Percentiles rank a stretch among this genome's conserved stretches.
Conservation (phyloP, 2,329 filamentous ascomycete genomes). For the Leptographium procerum region DNA sequence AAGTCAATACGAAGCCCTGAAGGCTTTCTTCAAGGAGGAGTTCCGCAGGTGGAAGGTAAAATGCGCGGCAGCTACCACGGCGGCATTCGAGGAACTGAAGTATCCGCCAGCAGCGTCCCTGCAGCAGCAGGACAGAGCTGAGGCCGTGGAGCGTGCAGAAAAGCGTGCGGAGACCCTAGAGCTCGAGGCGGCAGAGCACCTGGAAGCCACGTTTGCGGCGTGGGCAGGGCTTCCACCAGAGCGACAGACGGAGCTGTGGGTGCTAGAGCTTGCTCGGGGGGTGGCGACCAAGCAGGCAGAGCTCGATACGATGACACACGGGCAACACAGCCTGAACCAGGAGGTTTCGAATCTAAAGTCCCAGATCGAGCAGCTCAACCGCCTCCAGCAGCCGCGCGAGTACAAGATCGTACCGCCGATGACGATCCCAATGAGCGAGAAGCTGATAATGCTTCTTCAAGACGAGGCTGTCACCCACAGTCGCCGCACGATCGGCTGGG, state of each 20-base stretch:
- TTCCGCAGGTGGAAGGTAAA: slow-evolving; percentile 54
- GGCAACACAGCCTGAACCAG: slow-evolving; percentile 40
- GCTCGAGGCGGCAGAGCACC: slow-evolving; percentile 59
- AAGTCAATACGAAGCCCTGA: slow-evolving; percentile 63
- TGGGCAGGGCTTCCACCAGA: slow-evolving; percentile 57
- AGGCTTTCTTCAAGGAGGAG: slow-evolving; percentile 53
- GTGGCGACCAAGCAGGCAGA: slow-evolving; percentile 47
- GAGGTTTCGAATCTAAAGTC: slow-evolving; percentile 44
- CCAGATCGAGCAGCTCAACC: slow-evolving; percentile 48
- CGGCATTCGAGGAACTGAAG: slow-evolving; percentile 37
- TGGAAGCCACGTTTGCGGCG: slow-evolving; percentile 64
- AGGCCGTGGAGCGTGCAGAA: slow-evolving; percentile 36
- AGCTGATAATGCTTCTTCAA: slow-evolving; percentile 33
- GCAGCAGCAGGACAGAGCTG: slow-evolving; percentile 30
- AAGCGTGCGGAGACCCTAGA: slow-evolving; percentile 49
- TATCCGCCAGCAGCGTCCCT: slow-evolving; percentile 32
- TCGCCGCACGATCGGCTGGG: slow-evolving; percentile 30
- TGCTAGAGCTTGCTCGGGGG: slow-evolving; percentile 48
- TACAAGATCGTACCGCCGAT: slow-evolving; percentile 41
- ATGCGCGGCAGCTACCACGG: slow-evolving; percentile 38
- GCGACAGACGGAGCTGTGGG: slow-evolving; percentile 48
- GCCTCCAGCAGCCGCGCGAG: slow-evolving; percentile 48
- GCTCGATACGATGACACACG: slow-evolving; percentile 36
- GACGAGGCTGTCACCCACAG: slow-evolving; percentile 30
- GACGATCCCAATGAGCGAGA: slow-evolving; percentile 39